Conservation (phyloP, 176 grass and related monocot species). For the Lolium perenne region DNA sequence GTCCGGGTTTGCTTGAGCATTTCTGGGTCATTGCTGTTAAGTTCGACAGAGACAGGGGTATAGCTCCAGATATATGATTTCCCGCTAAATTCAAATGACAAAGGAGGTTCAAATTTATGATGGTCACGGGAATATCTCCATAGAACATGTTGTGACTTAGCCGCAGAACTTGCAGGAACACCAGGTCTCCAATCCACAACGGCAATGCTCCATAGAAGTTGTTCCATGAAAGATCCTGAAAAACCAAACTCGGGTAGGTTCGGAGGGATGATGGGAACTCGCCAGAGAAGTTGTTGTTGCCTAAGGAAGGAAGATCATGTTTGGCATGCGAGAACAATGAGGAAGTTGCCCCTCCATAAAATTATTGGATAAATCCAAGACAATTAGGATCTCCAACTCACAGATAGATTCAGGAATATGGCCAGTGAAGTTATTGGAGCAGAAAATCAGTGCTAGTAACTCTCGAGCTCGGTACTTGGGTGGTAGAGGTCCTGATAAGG, state of each 20-base stretch:
- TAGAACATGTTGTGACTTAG: constrained; percentile 47
- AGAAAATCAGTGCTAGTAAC: neutral
- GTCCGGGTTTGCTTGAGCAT: neutral
- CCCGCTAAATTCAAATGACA: constrained; percentile 34
- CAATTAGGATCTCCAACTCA: neutral
- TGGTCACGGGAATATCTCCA: constrained; percentile 26
- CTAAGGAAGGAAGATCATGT: neutral
- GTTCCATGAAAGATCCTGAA: constrained; percentile 38
- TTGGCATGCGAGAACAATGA: neutral
- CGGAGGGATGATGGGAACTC: constrained; percentile 29
- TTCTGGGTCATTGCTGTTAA: constrained; percentile 16
- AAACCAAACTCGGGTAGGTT: neutral
- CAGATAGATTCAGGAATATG: constrained; percentile 42
- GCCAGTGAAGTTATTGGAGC: constrained; percentile 36
- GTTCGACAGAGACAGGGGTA: constrained; percentile 28
- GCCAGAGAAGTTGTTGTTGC: constrained; percentile 42
- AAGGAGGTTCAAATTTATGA: constrained; percentile 3
- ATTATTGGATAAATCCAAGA: constrained; percentile 32
- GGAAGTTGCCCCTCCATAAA: constrained; percentile 25
- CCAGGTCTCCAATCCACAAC: constrained; percentile 25
- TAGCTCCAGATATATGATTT: constrained; percentile 41
- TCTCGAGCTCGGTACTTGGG: neutral
- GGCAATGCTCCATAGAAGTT: constrained; percentile 45
- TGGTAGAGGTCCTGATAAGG: neutral
- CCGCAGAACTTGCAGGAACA: neutral